These are phyloP conservation scores for Psilocybe subaeruginosa DNA, from an alignment of 768 basidiomycete species.

Conservation along the genomic window DNA sequence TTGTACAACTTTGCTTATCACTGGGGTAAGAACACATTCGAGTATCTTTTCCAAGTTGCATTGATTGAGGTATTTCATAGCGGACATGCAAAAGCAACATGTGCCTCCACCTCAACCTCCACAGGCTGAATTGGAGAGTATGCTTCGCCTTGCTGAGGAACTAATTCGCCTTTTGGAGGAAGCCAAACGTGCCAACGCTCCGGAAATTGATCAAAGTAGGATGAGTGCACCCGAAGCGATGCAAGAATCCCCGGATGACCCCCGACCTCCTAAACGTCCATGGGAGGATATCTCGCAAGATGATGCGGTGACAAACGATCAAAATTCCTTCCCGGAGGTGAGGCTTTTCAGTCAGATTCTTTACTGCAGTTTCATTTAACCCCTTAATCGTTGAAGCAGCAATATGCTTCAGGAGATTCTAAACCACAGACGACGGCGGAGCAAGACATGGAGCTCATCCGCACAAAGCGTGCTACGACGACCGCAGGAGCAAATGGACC, in stretches of 20 bases:
- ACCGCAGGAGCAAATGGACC: constrained; percentile 55
- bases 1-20: constrained; percentile 68
- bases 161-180: constrained; percentile 74
- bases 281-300: constrained; percentile 76
- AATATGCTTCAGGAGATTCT: constrained; percentile 29
- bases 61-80: constrained; percentile 26
- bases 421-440: constrained; percentile 68
- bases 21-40: constrained; percentile 51
- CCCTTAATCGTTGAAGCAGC: constrained; percentile 15
- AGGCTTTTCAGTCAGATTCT: background rate
- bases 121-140: constrained; percentile 63
- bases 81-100: constrained; percentile 45
- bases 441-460: constrained; percentile 85
- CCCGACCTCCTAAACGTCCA: constrained; percentile 73
- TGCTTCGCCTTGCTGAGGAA: constrained; percentile 65
- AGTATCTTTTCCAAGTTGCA: background rate
- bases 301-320: constrained; percentile 31
- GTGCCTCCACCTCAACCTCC: constrained; percentile 43
- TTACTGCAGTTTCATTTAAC: background rate
- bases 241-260: constrained; percentile 45
- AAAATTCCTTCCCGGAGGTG: constrained; percentile 36
- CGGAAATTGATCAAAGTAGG: constrained; percentile 38
- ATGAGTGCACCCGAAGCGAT: constrained; percentile 18
- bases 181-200: constrained; percentile 45
- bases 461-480: constrained; percentile 78